Evolutionary conservation across 345 rosid genomes (phyloP), one percentile per base, ranked within the genome.

Genomic region (Lepidium didymum): DNA sequence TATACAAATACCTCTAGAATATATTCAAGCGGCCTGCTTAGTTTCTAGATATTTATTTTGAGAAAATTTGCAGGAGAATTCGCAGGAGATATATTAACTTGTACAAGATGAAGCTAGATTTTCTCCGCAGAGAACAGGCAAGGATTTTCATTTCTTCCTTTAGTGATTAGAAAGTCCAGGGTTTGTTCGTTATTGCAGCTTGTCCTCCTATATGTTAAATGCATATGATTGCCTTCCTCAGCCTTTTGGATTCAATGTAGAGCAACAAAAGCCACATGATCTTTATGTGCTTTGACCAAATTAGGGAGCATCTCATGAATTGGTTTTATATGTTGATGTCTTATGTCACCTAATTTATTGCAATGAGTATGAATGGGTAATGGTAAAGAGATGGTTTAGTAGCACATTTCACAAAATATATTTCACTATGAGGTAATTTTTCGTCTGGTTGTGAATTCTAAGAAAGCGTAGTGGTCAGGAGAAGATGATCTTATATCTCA

Each of bases 101-200:
- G 34, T 92, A 92, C 83, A 86, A 85, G 85, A 80, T 68, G 66
- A 92, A 92, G 75, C 80, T 92, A 29, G 87, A 81, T 27, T 81
- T 79, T 77, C 95, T 92, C 70, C 83, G 68, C 64, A 80, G 75
- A 68, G 98, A 87, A 42, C 90, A 80, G 92, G 98, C 84, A 76
- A 69, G 37, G 29, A 45, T 51, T 46, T 45, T 68, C 21, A 55
- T 60, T 51, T 53, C 56, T 45, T 45, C 38, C 43, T 12, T 37
- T 10, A 25, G 10, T 45, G 19, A 35, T 53, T 47, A 19, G 15
- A 23, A 23, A 37, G 34, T 10, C 47, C 64, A 45, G 38, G 25
- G 13, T 35, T 59, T 37, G 56, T 47, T 72, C 44, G 44, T 44
- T 62, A 53, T 38, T 43, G 44, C 58, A 51, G 11, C 45, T 23